A percentile compares a stretch with the other conserved stretches of the same genome.
These are phyloP conservation scores for Pleurotus giganteus DNA, from an alignment of 768 basidiomycete genomes.

Conservation along the genomic window DNA sequence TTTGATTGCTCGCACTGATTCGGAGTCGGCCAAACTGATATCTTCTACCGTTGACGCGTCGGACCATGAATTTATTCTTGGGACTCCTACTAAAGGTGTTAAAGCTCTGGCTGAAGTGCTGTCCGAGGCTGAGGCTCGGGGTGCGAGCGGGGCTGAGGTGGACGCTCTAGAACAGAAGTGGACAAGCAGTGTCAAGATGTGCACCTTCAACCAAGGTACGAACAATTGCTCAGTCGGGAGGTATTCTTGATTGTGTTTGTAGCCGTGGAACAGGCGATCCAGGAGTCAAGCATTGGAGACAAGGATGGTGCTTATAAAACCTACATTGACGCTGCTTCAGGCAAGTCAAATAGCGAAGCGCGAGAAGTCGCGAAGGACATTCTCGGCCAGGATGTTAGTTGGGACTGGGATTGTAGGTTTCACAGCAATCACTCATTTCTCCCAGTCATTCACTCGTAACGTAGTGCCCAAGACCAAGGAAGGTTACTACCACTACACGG, in stretches of 20 bases:
- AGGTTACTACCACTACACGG: conserved; percentile 87
- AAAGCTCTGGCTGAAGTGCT: conserved; percentile 68
- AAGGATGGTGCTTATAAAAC: conserved; percentile 54
- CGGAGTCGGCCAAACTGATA: conserved; percentile 82
- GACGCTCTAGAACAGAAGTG: conserved; percentile 75
- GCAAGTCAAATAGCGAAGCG: conserved; percentile 72
- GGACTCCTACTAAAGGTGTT: conserved; percentile 47
- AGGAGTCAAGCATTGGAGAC: conserved; percentile 43
- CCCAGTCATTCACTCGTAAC: conserved; percentile 1
- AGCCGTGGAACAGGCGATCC: conserved; percentile 64
- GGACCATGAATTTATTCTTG: conserved; percentile 79
- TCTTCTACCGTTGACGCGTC: conserved; percentile 78
- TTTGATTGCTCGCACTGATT: conserved; percentile 89
- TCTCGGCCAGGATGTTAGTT: conserved; percentile 66
- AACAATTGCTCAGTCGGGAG: neutral
- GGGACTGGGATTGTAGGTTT: conserved; percentile 84
- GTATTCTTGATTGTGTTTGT: neutral
- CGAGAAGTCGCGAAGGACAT: conserved; percentile 73
- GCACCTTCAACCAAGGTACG: conserved; percentile 84
- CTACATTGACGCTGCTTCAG: conserved; percentile 56
- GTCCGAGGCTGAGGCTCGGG: conserved; percentile 62
- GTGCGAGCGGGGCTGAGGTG: conserved; percentile 64
- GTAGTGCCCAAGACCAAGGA: conserved; percentile 84
- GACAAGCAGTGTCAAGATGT: conserved; percentile 64
- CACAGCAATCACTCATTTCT: neutral